phyloP scores from a whole-genome alignment of 257 asterid species.

The Salvia hispanica region DNA sequence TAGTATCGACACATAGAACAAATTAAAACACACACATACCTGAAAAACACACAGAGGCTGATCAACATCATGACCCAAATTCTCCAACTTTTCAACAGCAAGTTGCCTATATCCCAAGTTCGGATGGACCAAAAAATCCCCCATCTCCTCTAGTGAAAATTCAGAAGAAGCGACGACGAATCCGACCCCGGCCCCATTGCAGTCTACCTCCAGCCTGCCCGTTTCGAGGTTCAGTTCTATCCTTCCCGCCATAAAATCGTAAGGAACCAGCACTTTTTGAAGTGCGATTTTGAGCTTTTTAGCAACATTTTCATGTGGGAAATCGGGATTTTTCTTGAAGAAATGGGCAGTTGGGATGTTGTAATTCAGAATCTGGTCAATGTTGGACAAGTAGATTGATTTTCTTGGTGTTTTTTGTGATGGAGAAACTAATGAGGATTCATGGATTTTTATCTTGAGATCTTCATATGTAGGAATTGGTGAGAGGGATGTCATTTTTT shows the following conservation, averaged over 20 bases:
- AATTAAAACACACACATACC: not conserved
- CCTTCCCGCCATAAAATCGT: not conserved
- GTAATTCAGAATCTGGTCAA: not conserved
- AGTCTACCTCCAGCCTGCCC: not conserved
- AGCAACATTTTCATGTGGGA: not conserved
- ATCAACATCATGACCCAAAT: not conserved
- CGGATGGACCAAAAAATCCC: not conserved
- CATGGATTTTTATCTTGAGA: not conserved
- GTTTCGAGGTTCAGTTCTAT: not conserved
- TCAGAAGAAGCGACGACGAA: not conserved
- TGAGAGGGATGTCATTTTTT: not conserved
- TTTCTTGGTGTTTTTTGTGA: not conserved
- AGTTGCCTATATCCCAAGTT: conserved; percentile 1
- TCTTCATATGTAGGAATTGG: not conserved
- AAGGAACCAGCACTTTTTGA: not conserved
- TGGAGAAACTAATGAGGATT: not conserved
- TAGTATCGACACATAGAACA: too few species aligned
- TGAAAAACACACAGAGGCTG: not conserved
- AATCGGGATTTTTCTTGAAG: not conserved
- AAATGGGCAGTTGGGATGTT: conserved; percentile 3
- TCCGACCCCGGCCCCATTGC: conserved; percentile 1
- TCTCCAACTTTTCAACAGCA: not conserved
- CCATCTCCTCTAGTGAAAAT: not conserved
- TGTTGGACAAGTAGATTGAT: not conserved
- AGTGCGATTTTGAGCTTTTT: not conserved